Conservation (phyloP, 371 early-diverging fungal genomes). For the Circinella umbellata region DNA sequence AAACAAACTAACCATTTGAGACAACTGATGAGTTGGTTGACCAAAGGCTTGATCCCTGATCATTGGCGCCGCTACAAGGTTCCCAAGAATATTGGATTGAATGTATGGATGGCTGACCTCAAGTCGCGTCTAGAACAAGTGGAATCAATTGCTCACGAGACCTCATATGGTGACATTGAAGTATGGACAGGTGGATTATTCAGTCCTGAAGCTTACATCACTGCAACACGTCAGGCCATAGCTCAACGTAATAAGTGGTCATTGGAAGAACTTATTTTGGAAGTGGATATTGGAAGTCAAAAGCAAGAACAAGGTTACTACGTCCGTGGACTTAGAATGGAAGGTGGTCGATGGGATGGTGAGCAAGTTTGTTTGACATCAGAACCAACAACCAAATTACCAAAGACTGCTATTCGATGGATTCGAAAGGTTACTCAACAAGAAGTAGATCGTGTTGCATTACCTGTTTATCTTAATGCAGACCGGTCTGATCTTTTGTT, state of each 20-base stretch:
- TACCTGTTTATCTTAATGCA: conserved; percentile 88
- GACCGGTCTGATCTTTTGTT: conserved; percentile 84
- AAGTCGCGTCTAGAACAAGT: conserved; percentile 73
- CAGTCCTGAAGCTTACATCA: conserved; percentile 91
- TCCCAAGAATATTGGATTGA: conserved; percentile 59
- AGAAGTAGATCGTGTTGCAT: conserved; percentile 33
- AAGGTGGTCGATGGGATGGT: conserved; percentile 72
- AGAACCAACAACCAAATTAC: conserved; percentile 49
- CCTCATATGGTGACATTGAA: conserved; percentile 37
- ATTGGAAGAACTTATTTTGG: conserved; percentile 68
- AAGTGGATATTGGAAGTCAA: conserved; percentile 47
- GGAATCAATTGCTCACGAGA: conserved; percentile 51
- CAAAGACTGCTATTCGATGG: conserved; percentile 56
- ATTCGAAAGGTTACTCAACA: conserved; percentile 31
- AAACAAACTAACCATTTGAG: conserved; percentile 90
- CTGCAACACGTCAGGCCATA: conserved; percentile 88
- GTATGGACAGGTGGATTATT: conserved; percentile 91
- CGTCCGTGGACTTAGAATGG: conserved; percentile 61
- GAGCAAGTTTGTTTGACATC: conserved; percentile 59
- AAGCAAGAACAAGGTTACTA: conserved; percentile 26
- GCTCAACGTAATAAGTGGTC: conserved; percentile 76
- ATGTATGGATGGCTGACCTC: conserved; percentile 81
- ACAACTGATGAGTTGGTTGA: conserved; percentile 68
- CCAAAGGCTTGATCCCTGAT: conserved; percentile 76
- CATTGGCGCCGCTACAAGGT: conserved; percentile 85